Evolutionary conservation across 257 asterid genomes (phyloP).

Genomic region (Galeopsis tetrahit): DNA sequence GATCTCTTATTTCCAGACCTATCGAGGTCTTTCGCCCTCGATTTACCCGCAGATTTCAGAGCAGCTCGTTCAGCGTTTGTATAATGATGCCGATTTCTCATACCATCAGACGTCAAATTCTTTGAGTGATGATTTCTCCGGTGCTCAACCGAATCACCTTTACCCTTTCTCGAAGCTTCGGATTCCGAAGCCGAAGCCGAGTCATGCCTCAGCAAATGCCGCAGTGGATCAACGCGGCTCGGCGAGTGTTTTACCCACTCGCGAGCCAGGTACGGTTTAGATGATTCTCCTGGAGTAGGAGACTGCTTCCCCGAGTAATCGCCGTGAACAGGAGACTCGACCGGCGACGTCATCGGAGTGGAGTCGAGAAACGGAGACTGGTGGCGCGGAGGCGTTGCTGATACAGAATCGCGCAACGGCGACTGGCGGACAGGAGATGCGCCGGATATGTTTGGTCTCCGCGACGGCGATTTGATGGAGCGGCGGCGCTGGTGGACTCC

Average conservation of each 20-base stretch:
- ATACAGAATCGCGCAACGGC: conserved; percentile 48
- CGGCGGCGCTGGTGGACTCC: conserved; percentile 61
- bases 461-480: conserved; percentile 54
- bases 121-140: conserved; percentile 36
- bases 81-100: conserved; percentile 27
- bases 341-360: conserved; percentile 33
- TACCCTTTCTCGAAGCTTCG: conserved; percentile 37
- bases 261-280: conserved; percentile 32
- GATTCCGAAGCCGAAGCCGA: conserved; percentile 39
- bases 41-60: conserved; percentile 39
- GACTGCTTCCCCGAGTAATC: conserved; percentile 43
- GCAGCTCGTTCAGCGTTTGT: conserved; percentile 32
- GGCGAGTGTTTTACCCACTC: conserved; percentile 41
- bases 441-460: conserved; percentile 42
- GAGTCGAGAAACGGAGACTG: conserved; percentile 44
- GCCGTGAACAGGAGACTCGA: conserved; percentile 34
- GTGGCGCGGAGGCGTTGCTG: conserved; percentile 36
- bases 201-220: conserved; percentile 42
- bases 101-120: conserved; percentile 29
- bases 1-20: conserved; percentile 39
- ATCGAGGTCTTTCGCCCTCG: conserved; percentile 39
- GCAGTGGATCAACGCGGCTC: conserved; percentile 37
- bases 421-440: conserved; percentile 55
- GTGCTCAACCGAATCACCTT: conserved; percentile 41
- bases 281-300: conserved; percentile 41